Base-by-base conservation (phyloP, 2,329 filamentous ascomycete species). In the Mollisiaceae sp. region DNA sequence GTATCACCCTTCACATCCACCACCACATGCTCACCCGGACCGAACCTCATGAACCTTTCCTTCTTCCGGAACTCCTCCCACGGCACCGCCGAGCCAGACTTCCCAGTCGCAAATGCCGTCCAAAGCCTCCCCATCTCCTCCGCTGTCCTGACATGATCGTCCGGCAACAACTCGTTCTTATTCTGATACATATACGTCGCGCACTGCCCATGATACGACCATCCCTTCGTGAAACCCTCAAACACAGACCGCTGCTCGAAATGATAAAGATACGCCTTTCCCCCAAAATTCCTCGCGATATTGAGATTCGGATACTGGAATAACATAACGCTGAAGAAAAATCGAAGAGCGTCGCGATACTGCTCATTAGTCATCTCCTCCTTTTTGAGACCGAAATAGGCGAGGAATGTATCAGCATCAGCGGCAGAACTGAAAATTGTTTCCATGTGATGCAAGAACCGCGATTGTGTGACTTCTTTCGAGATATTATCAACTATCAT, bases 1-100 rank as follows among this genome's bases (percentile, higher is more conserved):
- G 15, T 12, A 54, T 54, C 50, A 18, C n/a, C 50, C 12, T 54
- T n/a, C 50, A 54, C 50, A 27, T 18, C n/a, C 50, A 18, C 18
- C 14, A 54, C 18, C 22, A 8, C 15, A 54, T 35, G 22, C 11
- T 27, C 50, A 2, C 50, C 24, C 8, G 50, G 50, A 15, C 50
- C 50, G n/a, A 54, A 54, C 24, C 50, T 54, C 50, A 54, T 54
- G 14, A 54, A 54, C 8, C 50, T 54, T 24, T 35, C 50, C 14
- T 35, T 54, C 24, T 35, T 54, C 24, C 12, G 11, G 24, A 62
- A 62, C 27, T 62, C 60, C n/a, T 56, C 69, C 71, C 75, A 65
- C 11, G 59, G 59, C 15, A 43, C 38, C 18, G 6, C 27, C 3
- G 27, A 32, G 27, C 27, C 27, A 32, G 45, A 50, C 38, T 65